Base-by-base conservation (phyloP, 129 eudicot genomes). In the Logfia minima region DNA sequence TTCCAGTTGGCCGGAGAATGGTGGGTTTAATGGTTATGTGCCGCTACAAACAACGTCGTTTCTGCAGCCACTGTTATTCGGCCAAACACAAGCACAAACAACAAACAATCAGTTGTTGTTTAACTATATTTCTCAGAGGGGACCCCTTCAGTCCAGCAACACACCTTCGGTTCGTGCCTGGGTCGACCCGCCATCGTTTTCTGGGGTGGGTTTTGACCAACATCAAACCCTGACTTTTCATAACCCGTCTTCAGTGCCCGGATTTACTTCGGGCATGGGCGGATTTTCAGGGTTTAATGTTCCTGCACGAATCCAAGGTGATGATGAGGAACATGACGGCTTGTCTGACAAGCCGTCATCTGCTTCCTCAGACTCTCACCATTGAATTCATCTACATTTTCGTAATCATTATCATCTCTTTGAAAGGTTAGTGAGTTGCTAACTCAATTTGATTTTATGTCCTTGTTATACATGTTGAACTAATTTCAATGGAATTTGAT, bases 101-200 rank as follows among this genome's bases (percentile, higher is more conserved):
- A 72, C 83, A 26, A 80, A 71, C 56, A 72, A 21, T 63, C 97
- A 89, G 81, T 64, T 68, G 74, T 86, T 67, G 71, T 86, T 87
- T 51, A 80, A 55, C 22, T 75, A 79, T 60, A 72, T 77, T 88
- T 70, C 98, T 69, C 93, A 90, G 91, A 90, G 98, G 96, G 93
- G 96, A 88, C 92, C 96, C 98, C 96, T 92, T 92, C 96, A 92
- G 98, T 92, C 98, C 98, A 92, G 88, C 79, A 86, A 86, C 88
- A 76, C 92, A 79, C 90, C 92, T 86, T 83, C 90, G 48, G 63
- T 88, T 87, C 96, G 92, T 86, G 98, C 98, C 71, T 90, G 93
- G 96, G 80, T 88, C 76, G 89, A 88, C 84, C 91, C 90, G 43
- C 87, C 83, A 24, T 64, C 86, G 21, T 77, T 78, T 34, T 41